phyloP scores from a whole-genome alignment of 257 asterid genomes.

The Anisodus acutangulus region DNA sequence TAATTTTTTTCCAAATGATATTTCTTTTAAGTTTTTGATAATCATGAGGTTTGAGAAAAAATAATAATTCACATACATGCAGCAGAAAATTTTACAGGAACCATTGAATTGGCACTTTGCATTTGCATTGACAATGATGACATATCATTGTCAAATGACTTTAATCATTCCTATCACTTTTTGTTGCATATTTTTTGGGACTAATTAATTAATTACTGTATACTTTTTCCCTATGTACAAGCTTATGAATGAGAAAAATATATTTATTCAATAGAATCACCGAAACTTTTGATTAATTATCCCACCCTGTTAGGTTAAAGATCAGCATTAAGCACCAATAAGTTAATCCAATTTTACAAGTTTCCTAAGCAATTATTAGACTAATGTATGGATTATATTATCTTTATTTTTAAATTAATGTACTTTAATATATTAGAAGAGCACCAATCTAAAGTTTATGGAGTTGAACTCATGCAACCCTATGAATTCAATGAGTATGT shows the following conservation, averaged over 20 bases:
- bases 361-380: background rate
- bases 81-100: constrained; percentile 54
- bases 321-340: background rate
- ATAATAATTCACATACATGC: constrained; percentile 32
- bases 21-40: background rate
- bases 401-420: background rate
- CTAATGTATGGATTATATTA: background rate
- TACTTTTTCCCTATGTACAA: background rate
- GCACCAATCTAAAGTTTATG: background rate
- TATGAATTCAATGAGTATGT: background rate
- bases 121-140: constrained; percentile 40
- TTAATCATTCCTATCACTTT: constrained; percentile 54
- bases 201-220: background rate
- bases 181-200: background rate
- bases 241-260: background rate
- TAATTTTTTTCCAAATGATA: no score
- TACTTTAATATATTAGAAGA: background rate
- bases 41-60: constrained; percentile 14
- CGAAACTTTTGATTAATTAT: constrained; percentile 38
- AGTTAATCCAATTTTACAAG: constrained; percentile 1
- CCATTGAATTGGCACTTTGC: constrained; percentile 34
- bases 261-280: background rate
- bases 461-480: background rate
- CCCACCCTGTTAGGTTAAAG: constrained; percentile 22
- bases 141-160: constrained; percentile 40